These are phyloP conservation scores for Dactylellina leptospora DNA, from an alignment of 2,329 filamentous ascomycete genomes.

Conservation along the genomic window DNA sequence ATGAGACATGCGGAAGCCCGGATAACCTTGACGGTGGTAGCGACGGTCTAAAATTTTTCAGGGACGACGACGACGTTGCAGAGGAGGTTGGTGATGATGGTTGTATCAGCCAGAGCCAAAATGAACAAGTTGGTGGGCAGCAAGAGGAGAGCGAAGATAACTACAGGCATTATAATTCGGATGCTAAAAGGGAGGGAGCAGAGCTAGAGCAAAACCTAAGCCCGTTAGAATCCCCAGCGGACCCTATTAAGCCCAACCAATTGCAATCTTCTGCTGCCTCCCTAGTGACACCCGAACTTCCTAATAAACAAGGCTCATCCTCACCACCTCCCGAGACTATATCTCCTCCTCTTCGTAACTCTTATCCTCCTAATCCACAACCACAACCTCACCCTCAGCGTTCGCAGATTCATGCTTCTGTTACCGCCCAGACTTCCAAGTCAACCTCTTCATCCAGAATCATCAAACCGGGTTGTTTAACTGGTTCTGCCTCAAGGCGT, in stretches of 20 bases:
- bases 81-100: conserved; percentile 35
- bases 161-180: conserved; percentile 37
- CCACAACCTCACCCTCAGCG: conserved; percentile 18
- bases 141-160: conserved; percentile 6
- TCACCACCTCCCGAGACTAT: conserved; percentile 39
- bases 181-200: conserved; percentile 36
- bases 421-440: conserved; percentile 7
- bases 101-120: conserved; percentile 11
- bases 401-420: conserved; percentile 7
- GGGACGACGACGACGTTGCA: conserved; percentile 36
- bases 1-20: conserved; percentile 52
- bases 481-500: conserved; percentile 19
- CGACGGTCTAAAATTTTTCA: conserved; percentile 40
- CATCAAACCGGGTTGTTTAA: conserved; percentile 34
- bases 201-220: conserved; percentile 40
- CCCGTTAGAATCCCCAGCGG: conserved; percentile 47
- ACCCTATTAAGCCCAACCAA: conserved; percentile 49
- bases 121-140: conserved; percentile 4
- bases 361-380: no score
- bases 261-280: conserved; percentile 38
- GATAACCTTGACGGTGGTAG: conserved; percentile 38
- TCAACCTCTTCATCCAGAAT: conserved; percentile 5
- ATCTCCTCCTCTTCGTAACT: conserved; percentile 23
- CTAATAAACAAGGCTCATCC: conserved; percentile 48
- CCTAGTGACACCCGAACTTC: conserved; percentile 48